Evolutionary conservation across 2,329 filamentous ascomycete species (phyloP).

Genomic region (Thelonectria olida): DNA sequence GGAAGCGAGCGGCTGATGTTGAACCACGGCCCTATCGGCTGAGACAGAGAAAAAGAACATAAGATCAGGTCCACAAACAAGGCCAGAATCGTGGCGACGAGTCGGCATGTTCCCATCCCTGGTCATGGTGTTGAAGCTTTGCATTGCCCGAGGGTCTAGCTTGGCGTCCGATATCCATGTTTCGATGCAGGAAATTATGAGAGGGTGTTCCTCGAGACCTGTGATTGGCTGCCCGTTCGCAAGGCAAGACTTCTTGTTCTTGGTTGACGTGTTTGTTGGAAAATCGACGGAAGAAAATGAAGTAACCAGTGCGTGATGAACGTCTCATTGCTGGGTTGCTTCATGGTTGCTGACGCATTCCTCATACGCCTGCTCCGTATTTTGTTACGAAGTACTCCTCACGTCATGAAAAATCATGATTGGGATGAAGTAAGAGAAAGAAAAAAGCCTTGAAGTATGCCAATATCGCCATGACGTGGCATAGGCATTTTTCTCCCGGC

Average conservation of each 20-base stretch:
- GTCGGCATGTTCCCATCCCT: background rate
- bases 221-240: background rate
- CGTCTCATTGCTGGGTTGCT: background rate
- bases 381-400: too few relatives aligned
- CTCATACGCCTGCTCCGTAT: too few relatives aligned
- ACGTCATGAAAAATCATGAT: too few relatives aligned
- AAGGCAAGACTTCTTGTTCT: background rate
- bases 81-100: background rate
- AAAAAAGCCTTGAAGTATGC: background rate
- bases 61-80: background rate
- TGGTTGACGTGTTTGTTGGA: background rate
- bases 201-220: background rate
- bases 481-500: background rate
- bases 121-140: background rate
- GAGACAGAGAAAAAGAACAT: background rate
- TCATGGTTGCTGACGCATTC: too few relatives aligned
- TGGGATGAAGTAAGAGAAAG: too few relatives aligned
- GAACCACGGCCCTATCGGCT: background rate
- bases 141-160: background rate
- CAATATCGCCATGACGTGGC: background rate
- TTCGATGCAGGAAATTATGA: background rate
- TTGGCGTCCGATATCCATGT: background rate
- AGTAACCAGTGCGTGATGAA: too few relatives aligned
- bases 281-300: background rate
- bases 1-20: background rate